Evolutionary conservation across 257 asterid genomes (phyloP), one percentile per base, ranked within the genome.

Genomic region (Vinca minor): DNA sequence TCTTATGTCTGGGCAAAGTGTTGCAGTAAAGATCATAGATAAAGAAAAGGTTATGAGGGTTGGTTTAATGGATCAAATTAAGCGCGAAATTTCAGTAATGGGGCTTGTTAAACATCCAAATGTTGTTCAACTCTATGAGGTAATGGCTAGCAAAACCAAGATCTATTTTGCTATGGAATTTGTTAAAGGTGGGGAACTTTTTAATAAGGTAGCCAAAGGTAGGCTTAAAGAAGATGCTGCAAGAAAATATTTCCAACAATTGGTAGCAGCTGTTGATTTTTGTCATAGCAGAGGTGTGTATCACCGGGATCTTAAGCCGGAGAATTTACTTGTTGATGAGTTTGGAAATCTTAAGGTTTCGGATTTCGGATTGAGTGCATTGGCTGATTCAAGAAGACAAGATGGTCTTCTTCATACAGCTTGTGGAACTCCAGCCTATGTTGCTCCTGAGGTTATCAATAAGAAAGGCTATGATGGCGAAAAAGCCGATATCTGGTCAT

Each of bases 371-470:
- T 73, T 92, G 23, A 87, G 95, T 20, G 96, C 98, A 0, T 53
- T 92, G 73, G n/a, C 78, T 0, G 96, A 89, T 7, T 79, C 91
- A 0, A 79, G 74, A 34, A 64, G 91, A n/a, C 84, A 82, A 39
- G 98, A 89, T 52, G 96, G 97, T 8, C 96, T 92, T 17, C 78
- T 92, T 31, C 98, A 92, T 49, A 92, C 98, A 0, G 84, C 96
- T 0, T 92, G 98, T 21, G 98, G 98, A 15, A 92, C 98, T 0
- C 98, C 98, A 0, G 95, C 98, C 2, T 92, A 92, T 23, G 98
- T 89, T 6, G 96, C 98, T 0, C 98, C 98, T 0, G 98, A 92
- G 80, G 96, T 92, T 10, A 92, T 92, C 28, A 69, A 69, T 23
- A 82, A 80, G 41, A 73, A 64, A 21, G 97, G 98, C 0, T 92